Evolutionary conservation across 495 filamentous ascomycete species (phyloP).

Genomic region (Haplographium delicatum): DNA sequence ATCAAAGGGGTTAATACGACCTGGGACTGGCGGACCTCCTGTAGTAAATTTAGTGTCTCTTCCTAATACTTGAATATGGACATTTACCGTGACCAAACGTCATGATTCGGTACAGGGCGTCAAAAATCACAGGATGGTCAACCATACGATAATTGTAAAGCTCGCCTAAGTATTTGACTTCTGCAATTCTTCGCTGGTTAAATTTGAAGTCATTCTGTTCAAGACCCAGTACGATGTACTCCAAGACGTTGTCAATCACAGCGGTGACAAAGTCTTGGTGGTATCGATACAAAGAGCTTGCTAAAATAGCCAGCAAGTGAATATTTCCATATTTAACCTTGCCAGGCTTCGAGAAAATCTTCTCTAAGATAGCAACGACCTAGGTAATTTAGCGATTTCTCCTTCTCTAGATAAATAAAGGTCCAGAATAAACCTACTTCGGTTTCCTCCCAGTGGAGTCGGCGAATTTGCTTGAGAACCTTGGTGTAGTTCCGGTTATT

Average conservation of each 20-base stretch:
- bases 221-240: conserved; percentile 81
- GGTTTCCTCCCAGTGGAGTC: conserved; percentile 93
- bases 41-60: conserved; percentile 23
- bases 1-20: conserved; percentile 69
- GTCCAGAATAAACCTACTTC: too few relatives aligned
- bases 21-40: conserved; percentile 76
- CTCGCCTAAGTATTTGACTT: conserved; percentile 95
- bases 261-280: conserved; percentile 85
- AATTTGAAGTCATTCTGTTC: conserved; percentile 97
- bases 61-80: not conserved
- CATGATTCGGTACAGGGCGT: conserved; percentile 89
- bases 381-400: too few relatives aligned
- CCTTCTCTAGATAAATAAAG: too few relatives aligned
- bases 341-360: conserved; percentile 89
- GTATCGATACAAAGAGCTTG: conserved; percentile 81
- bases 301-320: conserved; percentile 88
- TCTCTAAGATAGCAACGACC: conserved; percentile 79
- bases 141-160: conserved; percentile 98
- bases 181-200: conserved; percentile 91
- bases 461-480: conserved; percentile 85
- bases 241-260: conserved; percentile 84
- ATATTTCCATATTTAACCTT: conserved; percentile 98
- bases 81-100: conserved; percentile 69
- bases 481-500: conserved; percentile 92
- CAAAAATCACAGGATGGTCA: conserved; percentile 92